Evolutionary conservation across 1,284 basidiomycete species (phyloP).

Genomic region (Cronartium quercuum): DNA sequence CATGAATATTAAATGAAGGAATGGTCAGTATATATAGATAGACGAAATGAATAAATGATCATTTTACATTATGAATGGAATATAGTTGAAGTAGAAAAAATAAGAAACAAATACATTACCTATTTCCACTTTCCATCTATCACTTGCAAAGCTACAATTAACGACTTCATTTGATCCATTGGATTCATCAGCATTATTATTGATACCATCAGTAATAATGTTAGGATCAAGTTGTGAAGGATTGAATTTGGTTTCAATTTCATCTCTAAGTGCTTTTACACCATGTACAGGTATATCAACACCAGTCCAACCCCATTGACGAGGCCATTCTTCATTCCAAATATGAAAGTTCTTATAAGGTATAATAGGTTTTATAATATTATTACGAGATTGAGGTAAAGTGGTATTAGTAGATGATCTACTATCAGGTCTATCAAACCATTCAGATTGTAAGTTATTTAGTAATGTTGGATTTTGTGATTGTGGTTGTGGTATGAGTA

Average conservation of each 20-base stretch:
- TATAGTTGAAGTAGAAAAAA: no score
- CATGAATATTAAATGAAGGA: background rate
- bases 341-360: background rate
- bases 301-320: slow-evolving; percentile 16
- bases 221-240: background rate
- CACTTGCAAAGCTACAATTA: slow-evolving; percentile 6
- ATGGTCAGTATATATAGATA: no score
- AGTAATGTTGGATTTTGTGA: background rate
- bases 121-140: slow-evolving; percentile 31
- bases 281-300: slow-evolving; percentile 13
- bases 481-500: background rate
- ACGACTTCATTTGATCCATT: slow-evolving; percentile 5
- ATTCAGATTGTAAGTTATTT: background rate
- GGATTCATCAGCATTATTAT: background rate
- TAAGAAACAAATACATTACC: no score
- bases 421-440: background rate
- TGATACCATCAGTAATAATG: background rate
- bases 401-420: background rate
- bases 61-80: no score
- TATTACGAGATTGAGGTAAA: background rate
- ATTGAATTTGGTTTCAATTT: background rate
- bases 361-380: background rate
- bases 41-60: no score
- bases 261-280: slow-evolving; percentile 5
- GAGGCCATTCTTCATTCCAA: slow-evolving; percentile 2